Evolutionary conservation across 106 monocot genomes (phyloP).

Genomic region (Apostasia ramifera): DNA sequence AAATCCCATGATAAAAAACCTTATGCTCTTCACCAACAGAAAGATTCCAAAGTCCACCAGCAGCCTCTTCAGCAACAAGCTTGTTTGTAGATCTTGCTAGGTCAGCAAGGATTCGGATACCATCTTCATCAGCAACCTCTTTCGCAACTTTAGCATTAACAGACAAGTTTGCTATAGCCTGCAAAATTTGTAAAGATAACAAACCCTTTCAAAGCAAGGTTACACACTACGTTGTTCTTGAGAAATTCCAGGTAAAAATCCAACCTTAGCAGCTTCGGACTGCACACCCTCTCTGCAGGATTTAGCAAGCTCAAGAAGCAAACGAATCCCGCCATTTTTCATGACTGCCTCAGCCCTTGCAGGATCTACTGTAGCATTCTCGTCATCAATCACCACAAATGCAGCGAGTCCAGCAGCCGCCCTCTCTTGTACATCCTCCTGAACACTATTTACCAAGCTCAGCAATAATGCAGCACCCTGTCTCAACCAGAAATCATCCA

Average conservation of each 20-base stretch:
- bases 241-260: background rate
- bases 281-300: slow-evolving; percentile 75
- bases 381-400: slow-evolving; percentile 94
- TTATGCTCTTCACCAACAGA: slow-evolving; percentile 99
- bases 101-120: slow-evolving; percentile 66
- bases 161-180: slow-evolving; percentile 96
- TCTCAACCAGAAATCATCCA: slow-evolving; percentile 77
- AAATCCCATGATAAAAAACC: slow-evolving; percentile 27
- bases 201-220: background rate
- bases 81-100: slow-evolving; percentile 87
- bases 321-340: slow-evolving; percentile 72
- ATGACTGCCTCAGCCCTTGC: slow-evolving; percentile 84
- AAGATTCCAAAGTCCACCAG: slow-evolving; percentile 99
- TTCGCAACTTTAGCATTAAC: slow-evolving; percentile 98
- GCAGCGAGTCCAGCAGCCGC: slow-evolving; percentile 85
- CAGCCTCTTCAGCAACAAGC: slow-evolving; percentile 96
- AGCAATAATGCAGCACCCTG: slow-evolving; percentile 68
- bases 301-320: slow-evolving; percentile 78
- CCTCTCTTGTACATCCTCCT: slow-evolving; percentile 94
- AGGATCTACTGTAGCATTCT: slow-evolving; percentile 71
- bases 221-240: background rate
- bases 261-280: slow-evolving; percentile 93
- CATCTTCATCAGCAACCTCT: slow-evolving; percentile 89
- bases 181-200: slow-evolving; percentile 6
- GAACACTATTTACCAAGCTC: slow-evolving; percentile 53